A percentile compares a stretch with the other conserved stretches of the same genome.
Conservation (phyloP, 495 filamentous ascomycete genomes). For the Penicillium simplicissimum region DNA sequence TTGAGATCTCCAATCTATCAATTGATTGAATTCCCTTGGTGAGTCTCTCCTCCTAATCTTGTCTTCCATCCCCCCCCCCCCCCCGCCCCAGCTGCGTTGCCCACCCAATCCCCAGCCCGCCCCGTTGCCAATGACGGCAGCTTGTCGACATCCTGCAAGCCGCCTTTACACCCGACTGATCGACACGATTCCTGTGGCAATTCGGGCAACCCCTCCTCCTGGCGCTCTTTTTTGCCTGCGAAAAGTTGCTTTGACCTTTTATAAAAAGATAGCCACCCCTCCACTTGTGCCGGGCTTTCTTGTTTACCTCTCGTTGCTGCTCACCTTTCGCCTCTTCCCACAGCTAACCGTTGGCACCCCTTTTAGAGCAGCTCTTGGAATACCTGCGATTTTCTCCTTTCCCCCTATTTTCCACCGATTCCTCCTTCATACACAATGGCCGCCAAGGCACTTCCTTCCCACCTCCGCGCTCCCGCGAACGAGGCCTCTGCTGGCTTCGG, state of each 20-base stretch:
- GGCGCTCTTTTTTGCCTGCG: conserved; percentile 7
- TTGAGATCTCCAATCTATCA: conserved; percentile 6
- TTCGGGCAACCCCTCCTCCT: conserved; percentile 32
- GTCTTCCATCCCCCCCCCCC: background rate
- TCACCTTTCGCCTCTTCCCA: background rate
- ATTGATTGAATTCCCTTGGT: conserved; percentile 8
- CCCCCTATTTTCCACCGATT: conserved; percentile 8
- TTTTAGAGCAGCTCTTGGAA: background rate
- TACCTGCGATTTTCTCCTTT: conserved; percentile 4
- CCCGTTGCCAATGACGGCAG: conserved; percentile 37
- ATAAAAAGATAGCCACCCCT: conserved; percentile 3
- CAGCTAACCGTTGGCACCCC: conserved; percentile 1
- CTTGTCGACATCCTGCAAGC: conserved; percentile 33
- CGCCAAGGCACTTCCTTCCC: conserved; percentile 69
- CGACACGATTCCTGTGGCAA: conserved; percentile 31
- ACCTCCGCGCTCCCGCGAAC: conserved; percentile 66
- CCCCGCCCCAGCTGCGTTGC: conserved; percentile 4
- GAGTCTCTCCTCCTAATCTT: background rate
- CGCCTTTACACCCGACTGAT: conserved; percentile 25
- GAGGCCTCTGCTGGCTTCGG: conserved; percentile 55
- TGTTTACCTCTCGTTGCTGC: background rate
- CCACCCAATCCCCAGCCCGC: conserved; percentile 7
- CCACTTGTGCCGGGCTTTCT: background rate
- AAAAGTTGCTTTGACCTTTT: background rate
- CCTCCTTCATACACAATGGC: conserved; percentile 58